Evolutionary conservation across 768 basidiomycete genomes (phyloP), one percentile per base, ranked within the genome.

Genomic region (Panellus pusillus): DNA sequence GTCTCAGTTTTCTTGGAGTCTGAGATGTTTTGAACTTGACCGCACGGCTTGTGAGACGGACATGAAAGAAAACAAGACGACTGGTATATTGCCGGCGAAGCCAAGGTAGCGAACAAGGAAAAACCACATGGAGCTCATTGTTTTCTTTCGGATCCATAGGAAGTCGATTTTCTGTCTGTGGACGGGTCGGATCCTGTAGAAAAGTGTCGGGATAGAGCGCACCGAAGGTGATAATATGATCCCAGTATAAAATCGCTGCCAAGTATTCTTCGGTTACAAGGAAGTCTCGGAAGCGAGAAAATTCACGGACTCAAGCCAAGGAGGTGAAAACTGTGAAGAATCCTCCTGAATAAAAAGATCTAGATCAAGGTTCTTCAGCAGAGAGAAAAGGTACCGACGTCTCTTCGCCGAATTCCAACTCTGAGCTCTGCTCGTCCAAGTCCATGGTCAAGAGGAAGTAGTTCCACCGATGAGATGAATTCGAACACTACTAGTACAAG

Each of bases 181-280:
- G 15, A 15, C 6, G 36, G 6, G 15, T 13, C 5, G 31, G 8
- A 49, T 14, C 1, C 6, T 17, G 24, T 49, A 15, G 36, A 38
- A 37, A 20, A 18, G 24, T n/a, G 20, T 14, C 14, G 27, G 11
- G 31, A 35, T 4, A 1, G n/a, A 31, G 20, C n/a, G 47, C 37
- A 49, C 47, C 47, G 36, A 49, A 39, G n/a, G 44, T 52, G 9
- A 56, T 18, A 28, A 56, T 48, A 28, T 46, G 38, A 29, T 56
- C 54, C 20, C 31, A 51, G 32, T 45, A 50, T 24, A 56, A 14
- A 4, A 50, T 8, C 3, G 43, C 54, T 56, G 17, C n/a, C 24
- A 18, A 31, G 19, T 8, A 35, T 14, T 35, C 11, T 35, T 12
- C 9, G 2, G 1, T 39, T 9, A 45, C 24, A 24, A 24, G 24